Evolutionary conservation across 371 early-diverging fungal species (phyloP).

Genomic region (Thermomucor indicae-seudaticae): DNA sequence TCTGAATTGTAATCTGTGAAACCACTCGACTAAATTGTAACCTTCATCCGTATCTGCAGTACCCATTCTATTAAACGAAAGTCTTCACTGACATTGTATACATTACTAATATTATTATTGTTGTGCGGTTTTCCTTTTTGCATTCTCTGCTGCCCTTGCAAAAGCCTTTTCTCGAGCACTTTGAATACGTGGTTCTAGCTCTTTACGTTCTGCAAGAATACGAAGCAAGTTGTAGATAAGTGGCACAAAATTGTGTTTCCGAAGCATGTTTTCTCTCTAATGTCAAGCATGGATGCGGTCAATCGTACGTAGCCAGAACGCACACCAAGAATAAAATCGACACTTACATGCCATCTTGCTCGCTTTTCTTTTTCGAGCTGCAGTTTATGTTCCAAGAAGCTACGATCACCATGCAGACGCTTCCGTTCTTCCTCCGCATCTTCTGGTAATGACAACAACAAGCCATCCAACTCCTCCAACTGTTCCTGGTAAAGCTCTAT

Average conservation of each 20-base stretch:
- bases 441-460: slow-evolving; percentile 37
- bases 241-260: slow-evolving; percentile 84
- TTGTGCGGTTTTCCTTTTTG: too few relatives aligned
- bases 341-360: slow-evolving; percentile 46
- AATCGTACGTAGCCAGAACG: background rate
- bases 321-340: background rate
- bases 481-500: slow-evolving; percentile 51
- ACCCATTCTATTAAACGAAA: too few relatives aligned
- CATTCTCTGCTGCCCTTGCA: too few relatives aligned
- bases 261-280: slow-evolving; percentile 67
- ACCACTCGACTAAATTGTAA: too few relatives aligned
- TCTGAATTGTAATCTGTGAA: too few relatives aligned
- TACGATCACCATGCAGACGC: slow-evolving; percentile 23
- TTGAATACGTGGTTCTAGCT: slow-evolving; percentile 46
- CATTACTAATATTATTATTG: too few relatives aligned
- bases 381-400: slow-evolving; percentile 35
- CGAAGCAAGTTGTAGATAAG: slow-evolving; percentile 65
- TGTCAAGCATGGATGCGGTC: background rate
- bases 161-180: slow-evolving; percentile 56
- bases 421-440: slow-evolving; percentile 27
- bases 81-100: too few relatives aligned
- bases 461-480: slow-evolving; percentile 44
- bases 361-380: slow-evolving; percentile 46
- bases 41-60: too few relatives aligned
- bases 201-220: slow-evolving; percentile 62